phyloP scores from a whole-genome alignment of 306 rosid species.

The Aeschynomene evenia region DNA sequence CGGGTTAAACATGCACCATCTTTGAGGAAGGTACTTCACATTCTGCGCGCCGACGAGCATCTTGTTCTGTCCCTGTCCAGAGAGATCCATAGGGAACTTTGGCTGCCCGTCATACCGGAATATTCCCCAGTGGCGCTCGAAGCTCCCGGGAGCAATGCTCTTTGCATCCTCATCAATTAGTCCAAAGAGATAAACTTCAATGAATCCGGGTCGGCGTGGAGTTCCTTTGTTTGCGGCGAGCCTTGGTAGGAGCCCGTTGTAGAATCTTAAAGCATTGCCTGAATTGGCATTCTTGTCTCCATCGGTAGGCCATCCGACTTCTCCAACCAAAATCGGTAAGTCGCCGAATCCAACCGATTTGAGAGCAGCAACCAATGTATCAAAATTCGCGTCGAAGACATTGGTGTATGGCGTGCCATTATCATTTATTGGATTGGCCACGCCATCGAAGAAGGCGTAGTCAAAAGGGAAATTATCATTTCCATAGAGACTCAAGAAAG shows the following conservation, averaged over 20 bases:
- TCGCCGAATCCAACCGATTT: constrained; percentile 64
- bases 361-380: constrained; percentile 82
- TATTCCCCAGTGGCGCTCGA: constrained; percentile 97
- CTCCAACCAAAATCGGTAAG: constrained; percentile 80
- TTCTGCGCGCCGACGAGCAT: constrained; percentile 56
- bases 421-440: constrained; percentile 55
- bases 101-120: constrained; percentile 91
- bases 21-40: constrained; percentile 62
- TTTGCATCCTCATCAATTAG: constrained; percentile 85
- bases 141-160: constrained; percentile 83
- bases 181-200: constrained; percentile 87
- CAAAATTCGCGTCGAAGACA: constrained; percentile 93
- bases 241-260: constrained; percentile 72
- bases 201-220: constrained; percentile 68
- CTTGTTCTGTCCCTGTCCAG: constrained; percentile 79
- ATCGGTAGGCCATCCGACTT: constrained; percentile 99
- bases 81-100: constrained; percentile 64
- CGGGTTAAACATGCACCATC: constrained; percentile 86
- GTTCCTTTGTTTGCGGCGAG: constrained; percentile 79
- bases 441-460: constrained; percentile 94
- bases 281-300: constrained; percentile 89
- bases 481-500: constrained; percentile 89
- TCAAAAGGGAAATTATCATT: constrained; percentile 79
- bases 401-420: constrained; percentile 71
- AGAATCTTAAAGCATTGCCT: constrained; percentile 76